phyloP scores from a whole-genome alignment of 2,329 filamentous ascomycete genomes.

The Hymenoscyphus salicellus region DNA sequence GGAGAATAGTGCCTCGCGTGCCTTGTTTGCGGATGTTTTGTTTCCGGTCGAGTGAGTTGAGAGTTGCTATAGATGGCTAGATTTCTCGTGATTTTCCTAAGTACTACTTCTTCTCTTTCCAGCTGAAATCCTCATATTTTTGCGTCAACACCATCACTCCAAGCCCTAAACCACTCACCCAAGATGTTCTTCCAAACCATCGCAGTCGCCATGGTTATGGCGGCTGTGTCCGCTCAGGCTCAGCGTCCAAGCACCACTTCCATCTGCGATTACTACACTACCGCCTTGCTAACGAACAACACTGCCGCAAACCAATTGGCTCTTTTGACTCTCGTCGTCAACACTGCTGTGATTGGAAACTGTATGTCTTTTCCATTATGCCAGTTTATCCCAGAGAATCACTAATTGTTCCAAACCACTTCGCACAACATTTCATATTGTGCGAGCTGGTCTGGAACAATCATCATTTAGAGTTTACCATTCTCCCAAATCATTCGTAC shows the following conservation, averaged over 20 bases:
- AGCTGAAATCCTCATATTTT: neutral
- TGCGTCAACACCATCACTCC: too few species aligned
- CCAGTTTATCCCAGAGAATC: too few species aligned
- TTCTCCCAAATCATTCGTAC: too few species aligned
- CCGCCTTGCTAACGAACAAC: constrained; percentile 56
- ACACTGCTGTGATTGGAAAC: constrained; percentile 63
- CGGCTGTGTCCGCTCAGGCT: constrained; percentile 22
- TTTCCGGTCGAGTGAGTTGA: neutral
- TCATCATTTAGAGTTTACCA: too few species aligned
- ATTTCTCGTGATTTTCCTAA: neutral
- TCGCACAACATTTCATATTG: too few species aligned
- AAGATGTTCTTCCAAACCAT: constrained; percentile 30
- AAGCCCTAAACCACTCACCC: neutral
- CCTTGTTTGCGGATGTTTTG: neutral
- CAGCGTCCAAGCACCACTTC: constrained; percentile 49
- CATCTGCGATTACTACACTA: constrained; percentile 64
- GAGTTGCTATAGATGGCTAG: neutral
- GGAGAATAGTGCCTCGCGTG: neutral
- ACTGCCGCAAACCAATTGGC: constrained; percentile 56
- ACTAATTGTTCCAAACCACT: too few species aligned
- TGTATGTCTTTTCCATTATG: constrained; percentile 38
- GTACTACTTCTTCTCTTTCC: neutral
- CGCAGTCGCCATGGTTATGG: constrained; percentile 14
- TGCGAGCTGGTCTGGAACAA: too few species aligned
- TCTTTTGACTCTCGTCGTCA: constrained; percentile 56